These are phyloP conservation scores for Phytophthora palmivora DNA, from an alignment of 352 stramenopile genomes.

Conservation along the genomic window DNA sequence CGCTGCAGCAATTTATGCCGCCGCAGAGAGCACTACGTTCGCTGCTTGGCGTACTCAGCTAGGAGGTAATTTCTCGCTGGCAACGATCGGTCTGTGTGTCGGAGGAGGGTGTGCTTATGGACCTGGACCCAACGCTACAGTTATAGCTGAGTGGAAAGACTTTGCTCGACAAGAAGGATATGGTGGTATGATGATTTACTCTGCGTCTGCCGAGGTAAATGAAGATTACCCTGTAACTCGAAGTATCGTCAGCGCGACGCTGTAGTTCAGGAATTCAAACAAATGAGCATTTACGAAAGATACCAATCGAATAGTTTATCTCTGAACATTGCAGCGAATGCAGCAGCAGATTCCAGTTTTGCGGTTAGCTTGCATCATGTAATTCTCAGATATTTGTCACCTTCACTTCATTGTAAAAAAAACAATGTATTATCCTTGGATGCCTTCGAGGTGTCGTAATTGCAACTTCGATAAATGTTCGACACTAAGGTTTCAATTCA, in stretches of 20 bases:
- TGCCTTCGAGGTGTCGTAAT: too few species aligned
- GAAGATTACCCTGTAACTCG: conserved; percentile 60
- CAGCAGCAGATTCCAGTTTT: too few species aligned
- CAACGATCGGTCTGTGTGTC: conserved; percentile 68
- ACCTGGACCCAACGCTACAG: conserved; percentile 56
- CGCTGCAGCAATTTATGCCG: conserved; percentile 59
- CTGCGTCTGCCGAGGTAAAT: conserved; percentile 58
- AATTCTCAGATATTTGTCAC: too few species aligned
- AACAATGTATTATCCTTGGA: too few species aligned
- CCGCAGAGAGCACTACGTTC: conserved; percentile 66
- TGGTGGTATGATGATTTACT: conserved; percentile 84
- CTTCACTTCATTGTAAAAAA: too few species aligned
- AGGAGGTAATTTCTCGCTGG: conserved; percentile 50
- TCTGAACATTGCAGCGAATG: too few species aligned
- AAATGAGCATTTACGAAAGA: too few species aligned
- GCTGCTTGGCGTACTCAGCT: conserved; percentile 55
- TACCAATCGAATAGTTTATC: too few species aligned
- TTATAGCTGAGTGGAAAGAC: conserved; percentile 62
- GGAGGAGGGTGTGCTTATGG: conserved; percentile 64
- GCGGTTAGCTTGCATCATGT: too few species aligned
- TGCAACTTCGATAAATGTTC: too few species aligned
- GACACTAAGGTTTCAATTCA: too few species aligned
- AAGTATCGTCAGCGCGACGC: conserved; percentile 45
- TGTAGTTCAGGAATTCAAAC: not conserved
- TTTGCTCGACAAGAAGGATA: conserved; percentile 41